Evolutionary conservation across 192 early-diverging fungal genomes (phyloP).

Genomic region (Linnemannia elongata): DNA sequence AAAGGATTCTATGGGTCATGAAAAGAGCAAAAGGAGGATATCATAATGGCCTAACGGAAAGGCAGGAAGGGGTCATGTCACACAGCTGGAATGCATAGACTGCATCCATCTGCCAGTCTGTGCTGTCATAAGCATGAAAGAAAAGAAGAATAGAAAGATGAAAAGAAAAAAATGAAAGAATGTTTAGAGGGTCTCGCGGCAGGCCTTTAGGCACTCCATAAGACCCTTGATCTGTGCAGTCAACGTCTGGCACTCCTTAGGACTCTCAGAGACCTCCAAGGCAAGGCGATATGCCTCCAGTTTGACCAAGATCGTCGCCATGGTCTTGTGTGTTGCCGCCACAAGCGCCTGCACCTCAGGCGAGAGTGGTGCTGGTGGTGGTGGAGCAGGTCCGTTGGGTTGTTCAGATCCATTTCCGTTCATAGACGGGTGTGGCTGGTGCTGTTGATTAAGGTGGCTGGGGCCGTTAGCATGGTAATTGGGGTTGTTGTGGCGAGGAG

Average conservation of each 20-base stretch:
- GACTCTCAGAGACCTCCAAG: conserved; percentile 42
- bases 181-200: conserved; percentile 37
- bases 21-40: background rate
- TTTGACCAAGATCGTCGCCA: conserved; percentile 44
- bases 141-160: background rate
- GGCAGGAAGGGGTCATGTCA: conserved; percentile 8
- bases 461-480: background rate
- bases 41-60: background rate
- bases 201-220: conserved; percentile 55
- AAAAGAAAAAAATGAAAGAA: background rate
- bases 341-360: conserved; percentile 48
- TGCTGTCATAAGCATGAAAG: background rate
- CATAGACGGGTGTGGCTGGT: background rate
- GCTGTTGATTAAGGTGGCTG: background rate
- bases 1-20: background rate
- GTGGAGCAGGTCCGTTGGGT: conserved; percentile 25
- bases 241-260: conserved; percentile 46
- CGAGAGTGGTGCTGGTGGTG: conserved; percentile 36
- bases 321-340: conserved; percentile 47
- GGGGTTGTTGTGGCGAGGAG: background rate
- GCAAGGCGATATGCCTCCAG: conserved; percentile 43
- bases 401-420: background rate
- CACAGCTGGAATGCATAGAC: background rate
- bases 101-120: background rate
- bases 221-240: conserved; percentile 48